Conservation (phyloP, 2,329 filamentous ascomycete species). For the Beauveria medogensis region DNA sequence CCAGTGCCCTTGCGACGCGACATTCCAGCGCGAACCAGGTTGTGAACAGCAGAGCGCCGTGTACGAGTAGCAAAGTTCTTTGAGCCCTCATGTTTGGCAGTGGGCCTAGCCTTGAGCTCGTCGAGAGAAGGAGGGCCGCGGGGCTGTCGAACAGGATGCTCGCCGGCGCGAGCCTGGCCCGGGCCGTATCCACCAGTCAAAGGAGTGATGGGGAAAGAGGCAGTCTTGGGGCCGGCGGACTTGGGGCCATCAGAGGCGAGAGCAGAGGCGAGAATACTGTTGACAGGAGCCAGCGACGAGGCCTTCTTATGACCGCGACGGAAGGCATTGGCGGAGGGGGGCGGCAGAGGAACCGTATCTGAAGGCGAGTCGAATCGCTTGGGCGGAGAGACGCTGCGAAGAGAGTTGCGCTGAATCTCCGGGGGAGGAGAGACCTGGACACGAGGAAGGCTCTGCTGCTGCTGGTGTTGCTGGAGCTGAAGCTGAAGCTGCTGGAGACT, state of each 20-base stretch:
- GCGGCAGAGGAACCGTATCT: conserved; percentile 64
- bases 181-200: conserved; percentile 82
- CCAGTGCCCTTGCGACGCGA: conserved; percentile 73
- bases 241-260: conserved; percentile 37
- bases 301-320: conserved; percentile 91
- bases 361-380: conserved; percentile 62
- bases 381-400: conserved; percentile 58
- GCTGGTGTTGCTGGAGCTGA: conserved; percentile 17
- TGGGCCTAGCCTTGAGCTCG: conserved; percentile 82
- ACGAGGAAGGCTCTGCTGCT: conserved; percentile 50
- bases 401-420: conserved; percentile 41
- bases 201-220: conserved; percentile 72
- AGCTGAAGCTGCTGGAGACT: conserved; percentile 19
- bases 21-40: conserved; percentile 80
- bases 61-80: conserved; percentile 95
- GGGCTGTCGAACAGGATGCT: conserved; percentile 89
- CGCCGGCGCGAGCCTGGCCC: conserved; percentile 84
- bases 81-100: conserved; percentile 88
- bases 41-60: conserved; percentile 84
- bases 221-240: conserved; percentile 66
- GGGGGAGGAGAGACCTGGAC: conserved; percentile 78
- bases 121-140: conserved; percentile 87
- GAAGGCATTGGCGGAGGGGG: conserved; percentile 84
- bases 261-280: conserved; percentile 37
- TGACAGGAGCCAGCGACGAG: conserved; percentile 61